Base-by-base conservation (phyloP, 73 alveolate genomes). In the Durusdinium trenchii region DNA sequence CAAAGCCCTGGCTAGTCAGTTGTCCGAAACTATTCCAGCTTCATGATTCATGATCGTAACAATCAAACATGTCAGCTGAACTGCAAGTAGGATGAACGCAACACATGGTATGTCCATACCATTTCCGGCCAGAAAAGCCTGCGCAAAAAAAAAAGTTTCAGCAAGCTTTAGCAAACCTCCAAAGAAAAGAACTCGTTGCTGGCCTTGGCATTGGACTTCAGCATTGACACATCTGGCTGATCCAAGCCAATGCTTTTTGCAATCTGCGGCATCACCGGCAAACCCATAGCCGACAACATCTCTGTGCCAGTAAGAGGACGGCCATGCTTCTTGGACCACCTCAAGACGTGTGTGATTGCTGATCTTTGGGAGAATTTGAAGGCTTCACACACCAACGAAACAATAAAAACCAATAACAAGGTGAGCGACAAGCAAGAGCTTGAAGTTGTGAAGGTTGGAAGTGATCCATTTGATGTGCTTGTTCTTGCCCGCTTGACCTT, bases 91-190 rank as follows among this genome's bases (percentile, higher is more conserved):
- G 5, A 54, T 52, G 54, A 84, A 84, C 40, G 78, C 94, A 32
- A 84, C 94, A n/a, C 78, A 52, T 5, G 94, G 57, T 3, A 40
- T 32, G 38, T 84, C 94, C 94, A 84, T 84, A 14, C 60, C 94
- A n/a, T 84, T 84, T 2, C 94, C 94, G 12, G 78, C 94, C 7
- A 84, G 78, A 9, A n/a, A 7, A 51, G 76, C 94, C 94, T 84
- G 76, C 1, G 1, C 48, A 46, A 23, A 6, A 6, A 79, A 20
- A n/a, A 16, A 2, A 1, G 45, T 14, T 1, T 79, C 6, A 26
- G 14, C 6, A 46, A 48, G 9, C 43, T 46, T 45, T 48, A 23
- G 48, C 3, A 46, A 45, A 42, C 14, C 35, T n/a, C n/a, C n/a
- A n/a, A n/a, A n/a, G n/a, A n/a, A n/a, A n/a, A n/a, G n/a, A 32